Conservation (phyloP, 345 rosid genomes). For the Lumnitzera littorea region DNA sequence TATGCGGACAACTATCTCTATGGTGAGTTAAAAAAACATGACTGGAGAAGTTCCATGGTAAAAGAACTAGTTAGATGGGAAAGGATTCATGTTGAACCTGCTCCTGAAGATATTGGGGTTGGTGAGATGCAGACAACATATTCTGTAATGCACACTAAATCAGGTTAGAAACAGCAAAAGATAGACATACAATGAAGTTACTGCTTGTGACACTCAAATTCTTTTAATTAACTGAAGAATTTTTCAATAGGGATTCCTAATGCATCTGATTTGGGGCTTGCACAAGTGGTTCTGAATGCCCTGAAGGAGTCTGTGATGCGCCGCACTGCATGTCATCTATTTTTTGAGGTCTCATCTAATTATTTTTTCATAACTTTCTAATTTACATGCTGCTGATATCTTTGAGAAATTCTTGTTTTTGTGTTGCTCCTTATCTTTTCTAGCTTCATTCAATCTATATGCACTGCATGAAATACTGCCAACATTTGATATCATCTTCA, state of each 20-base stretch:
- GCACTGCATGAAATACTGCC: no score
- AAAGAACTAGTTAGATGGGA: conserved; percentile 68
- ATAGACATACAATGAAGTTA: no score
- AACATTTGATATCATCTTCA: no score
- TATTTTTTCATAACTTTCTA: neutral
- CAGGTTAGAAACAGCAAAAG: conserved; percentile 10
- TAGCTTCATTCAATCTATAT: no score
- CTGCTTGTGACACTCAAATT: neutral
- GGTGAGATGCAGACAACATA: conserved; percentile 1
- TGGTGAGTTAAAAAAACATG: conserved; percentile 57
- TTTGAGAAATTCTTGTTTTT: no score
- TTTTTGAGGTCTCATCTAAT: conserved; percentile 42
- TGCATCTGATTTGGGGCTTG: conserved; percentile 10
- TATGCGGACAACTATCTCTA: conserved; percentile 18
- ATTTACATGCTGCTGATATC: neutral
- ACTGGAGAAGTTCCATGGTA: conserved; percentile 46
- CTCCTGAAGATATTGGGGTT: conserved; percentile 5
- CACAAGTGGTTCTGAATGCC: conserved; percentile 39
- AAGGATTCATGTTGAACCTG: conserved; percentile 49
- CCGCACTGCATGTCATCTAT: conserved; percentile 44
- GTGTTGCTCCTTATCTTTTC: no score
- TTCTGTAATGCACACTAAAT: conserved; percentile 2
- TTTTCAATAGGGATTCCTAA: conserved; percentile 12
- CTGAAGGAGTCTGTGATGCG: conserved; percentile 62
- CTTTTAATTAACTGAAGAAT: neutral